A percentile compares a stretch with the other conserved stretches of the same genome.
Evolutionary conservation across 495 filamentous ascomycete species (phyloP).

Genomic region (Platismatia glauca): DNA sequence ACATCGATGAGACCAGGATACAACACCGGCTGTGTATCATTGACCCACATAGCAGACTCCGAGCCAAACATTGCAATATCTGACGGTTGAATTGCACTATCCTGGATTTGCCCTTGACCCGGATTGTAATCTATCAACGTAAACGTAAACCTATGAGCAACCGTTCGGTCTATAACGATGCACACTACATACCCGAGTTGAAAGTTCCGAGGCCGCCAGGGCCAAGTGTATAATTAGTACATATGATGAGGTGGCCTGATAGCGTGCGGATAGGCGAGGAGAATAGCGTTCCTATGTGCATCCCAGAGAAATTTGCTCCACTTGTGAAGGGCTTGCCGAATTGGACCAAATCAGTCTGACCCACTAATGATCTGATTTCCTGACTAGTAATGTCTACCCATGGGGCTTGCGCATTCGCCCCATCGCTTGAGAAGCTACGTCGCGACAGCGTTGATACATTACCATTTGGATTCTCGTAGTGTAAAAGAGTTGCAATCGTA

Average conservation of each 20-base stretch:
- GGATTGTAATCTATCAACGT: too few relatives aligned
- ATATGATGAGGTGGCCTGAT: neutral
- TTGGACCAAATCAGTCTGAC: neutral
- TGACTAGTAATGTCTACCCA: neutral
- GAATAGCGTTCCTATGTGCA: neutral
- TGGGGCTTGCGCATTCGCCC: neutral
- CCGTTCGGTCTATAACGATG: neutral
- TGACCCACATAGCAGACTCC: neutral
- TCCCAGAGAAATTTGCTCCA: neutral
- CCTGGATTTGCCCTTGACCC: neutral
- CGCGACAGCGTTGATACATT: neutral
- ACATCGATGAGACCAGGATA: too few relatives aligned
- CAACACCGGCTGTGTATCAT: neutral
- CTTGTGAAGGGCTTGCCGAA: neutral
- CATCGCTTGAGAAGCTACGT: too few relatives aligned
- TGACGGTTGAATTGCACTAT: neutral
- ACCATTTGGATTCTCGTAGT: neutral
- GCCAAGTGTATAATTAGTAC: neutral
- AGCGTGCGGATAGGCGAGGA: neutral
- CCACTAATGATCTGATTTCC: neutral
- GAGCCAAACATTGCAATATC: neutral
- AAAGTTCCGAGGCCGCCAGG: neutral
- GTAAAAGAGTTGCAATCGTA: neutral
- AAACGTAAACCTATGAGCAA: too few relatives aligned
- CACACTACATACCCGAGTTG: neutral